These are phyloP conservation scores for Digitaria exilis DNA, from an alignment of 202 grass and related monocot species.

Conservation along the genomic window DNA sequence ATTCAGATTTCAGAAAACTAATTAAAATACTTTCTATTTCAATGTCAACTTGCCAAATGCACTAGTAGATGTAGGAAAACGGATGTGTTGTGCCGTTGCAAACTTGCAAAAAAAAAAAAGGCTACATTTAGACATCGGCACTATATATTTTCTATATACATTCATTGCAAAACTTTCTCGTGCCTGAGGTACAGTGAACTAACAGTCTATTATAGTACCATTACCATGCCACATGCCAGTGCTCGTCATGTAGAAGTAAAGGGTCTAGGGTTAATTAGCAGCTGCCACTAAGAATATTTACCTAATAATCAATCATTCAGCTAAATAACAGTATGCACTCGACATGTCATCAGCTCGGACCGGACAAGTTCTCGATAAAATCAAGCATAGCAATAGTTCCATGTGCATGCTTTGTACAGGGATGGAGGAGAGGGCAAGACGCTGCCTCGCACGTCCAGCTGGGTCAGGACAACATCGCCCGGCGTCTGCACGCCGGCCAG, in stretches of 20 bases:
- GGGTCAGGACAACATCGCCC: conserved; percentile 6
- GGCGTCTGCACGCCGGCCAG: conserved; percentile 2
- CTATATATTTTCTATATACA: no score
- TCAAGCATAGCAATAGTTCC: not conserved
- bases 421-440: conserved; percentile 43
- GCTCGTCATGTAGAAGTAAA: no score
- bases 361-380: not conserved
- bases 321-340: no score
- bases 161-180: no score
- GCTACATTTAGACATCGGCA: no score
- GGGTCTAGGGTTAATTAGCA: not conserved
- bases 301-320: not conserved
- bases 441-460: not conserved
- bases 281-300: not conserved
- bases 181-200: no score
- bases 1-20: not conserved
- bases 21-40: not conserved
- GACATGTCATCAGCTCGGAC: not conserved
- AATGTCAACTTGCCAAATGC: not conserved
- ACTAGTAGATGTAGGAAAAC: not conserved
- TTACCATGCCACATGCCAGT: no score
- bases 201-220: no score
- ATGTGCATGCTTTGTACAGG: conserved; percentile 41
- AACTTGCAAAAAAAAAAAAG: no score
- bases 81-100: no score